Evolutionary conservation across 495 filamentous ascomycete genomes (phyloP).

Genomic region (Monascus purpureus): DNA sequence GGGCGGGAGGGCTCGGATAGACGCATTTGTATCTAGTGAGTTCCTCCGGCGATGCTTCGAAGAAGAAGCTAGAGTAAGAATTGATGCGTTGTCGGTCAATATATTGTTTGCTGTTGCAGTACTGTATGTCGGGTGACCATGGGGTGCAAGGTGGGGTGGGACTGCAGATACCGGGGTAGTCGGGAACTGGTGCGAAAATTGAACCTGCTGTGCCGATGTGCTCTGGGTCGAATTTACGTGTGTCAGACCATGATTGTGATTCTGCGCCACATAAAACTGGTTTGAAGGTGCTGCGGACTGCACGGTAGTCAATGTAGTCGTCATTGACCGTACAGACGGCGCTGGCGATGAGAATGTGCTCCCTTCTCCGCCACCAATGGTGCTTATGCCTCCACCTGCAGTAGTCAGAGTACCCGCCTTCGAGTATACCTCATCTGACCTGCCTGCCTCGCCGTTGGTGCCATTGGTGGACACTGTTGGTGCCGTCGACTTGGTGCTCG

Average conservation of each 20-base stretch:
- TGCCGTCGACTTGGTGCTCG: conserved; percentile 55
- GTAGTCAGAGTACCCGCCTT: conserved; percentile 65
- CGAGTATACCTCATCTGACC: conserved; percentile 63
- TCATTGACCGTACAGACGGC: conserved; percentile 79
- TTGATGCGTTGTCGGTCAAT: conserved; percentile 87
- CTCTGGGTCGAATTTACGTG: conserved; percentile 29
- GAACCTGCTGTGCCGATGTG: conserved; percentile 39
- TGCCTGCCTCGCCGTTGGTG: conserved; percentile 48
- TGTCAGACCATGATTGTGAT: conserved; percentile 25
- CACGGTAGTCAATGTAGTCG: conserved; percentile 91
- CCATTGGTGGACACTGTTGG: conserved; percentile 66
- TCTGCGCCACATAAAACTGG: conserved; percentile 32
- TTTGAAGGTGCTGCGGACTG: conserved; percentile 70
- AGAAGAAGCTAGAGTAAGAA: conserved; percentile 90
- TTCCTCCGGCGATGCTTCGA: conserved; percentile 80
- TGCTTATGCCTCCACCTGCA: conserved; percentile 45
- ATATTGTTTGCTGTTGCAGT: conserved; percentile 85
- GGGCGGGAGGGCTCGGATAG: conserved; percentile 80
- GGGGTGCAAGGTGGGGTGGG: conserved; percentile 57
- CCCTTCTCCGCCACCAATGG: conserved; percentile 52
- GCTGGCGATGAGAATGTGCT: conserved; percentile 92
- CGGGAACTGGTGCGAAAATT: conserved; percentile 89
- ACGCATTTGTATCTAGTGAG: conserved; percentile 91
- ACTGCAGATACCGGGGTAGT: conserved; percentile 63
- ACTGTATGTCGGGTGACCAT: conserved; percentile 69